These are phyloP conservation scores for Hypomontagnella submonticulosa DNA, from an alignment of 495 filamentous ascomycete genomes.

Conservation along the genomic window DNA sequence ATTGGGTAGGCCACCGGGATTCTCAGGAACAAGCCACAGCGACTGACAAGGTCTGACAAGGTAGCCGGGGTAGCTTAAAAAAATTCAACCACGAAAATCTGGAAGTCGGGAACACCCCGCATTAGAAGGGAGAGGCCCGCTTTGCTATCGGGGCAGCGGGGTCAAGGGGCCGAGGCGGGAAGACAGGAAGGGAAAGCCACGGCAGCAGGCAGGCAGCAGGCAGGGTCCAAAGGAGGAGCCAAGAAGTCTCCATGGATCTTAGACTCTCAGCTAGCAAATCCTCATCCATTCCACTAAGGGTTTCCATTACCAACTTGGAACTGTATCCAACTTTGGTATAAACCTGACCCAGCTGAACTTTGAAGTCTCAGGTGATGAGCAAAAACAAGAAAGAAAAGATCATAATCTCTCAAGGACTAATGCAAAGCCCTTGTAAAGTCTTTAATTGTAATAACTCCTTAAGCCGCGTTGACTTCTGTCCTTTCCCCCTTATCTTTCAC, in stretches of 20 bases:
- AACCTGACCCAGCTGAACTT: slow-evolving; percentile 9
- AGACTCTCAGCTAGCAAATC: not conserved
- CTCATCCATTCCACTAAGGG: no score
- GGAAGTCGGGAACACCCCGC: slow-evolving; percentile 39
- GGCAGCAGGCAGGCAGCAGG: no score
- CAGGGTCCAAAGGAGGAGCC: not conserved
- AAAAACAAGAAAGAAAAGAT: no score
- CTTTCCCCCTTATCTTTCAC: no score
- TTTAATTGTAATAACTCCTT: no score
- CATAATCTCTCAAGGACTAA: slow-evolving; percentile 11
- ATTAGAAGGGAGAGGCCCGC: slow-evolving; percentile 28
- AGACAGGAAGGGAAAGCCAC: not conserved
- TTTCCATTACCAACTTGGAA: not conserved
- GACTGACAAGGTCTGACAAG: slow-evolving; percentile 11
- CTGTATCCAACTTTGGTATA: slow-evolving; percentile 16
- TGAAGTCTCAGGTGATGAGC: slow-evolving; percentile 16
- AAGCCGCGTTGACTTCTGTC: no score
- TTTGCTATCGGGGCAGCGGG: slow-evolving; percentile 33
- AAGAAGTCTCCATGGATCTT: not conserved
- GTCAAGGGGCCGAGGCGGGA: slow-evolving; percentile 10
- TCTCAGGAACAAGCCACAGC: slow-evolving; percentile 44
- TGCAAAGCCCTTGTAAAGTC: not conserved
- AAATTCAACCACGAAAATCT: slow-evolving; percentile 20
- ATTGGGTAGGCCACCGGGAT: slow-evolving; percentile 33
- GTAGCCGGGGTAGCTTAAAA: slow-evolving; percentile 25